Evolutionary conservation across 805 yeast genomes (phyloP).

Genomic region (Wickerhamiella galacta): DNA sequence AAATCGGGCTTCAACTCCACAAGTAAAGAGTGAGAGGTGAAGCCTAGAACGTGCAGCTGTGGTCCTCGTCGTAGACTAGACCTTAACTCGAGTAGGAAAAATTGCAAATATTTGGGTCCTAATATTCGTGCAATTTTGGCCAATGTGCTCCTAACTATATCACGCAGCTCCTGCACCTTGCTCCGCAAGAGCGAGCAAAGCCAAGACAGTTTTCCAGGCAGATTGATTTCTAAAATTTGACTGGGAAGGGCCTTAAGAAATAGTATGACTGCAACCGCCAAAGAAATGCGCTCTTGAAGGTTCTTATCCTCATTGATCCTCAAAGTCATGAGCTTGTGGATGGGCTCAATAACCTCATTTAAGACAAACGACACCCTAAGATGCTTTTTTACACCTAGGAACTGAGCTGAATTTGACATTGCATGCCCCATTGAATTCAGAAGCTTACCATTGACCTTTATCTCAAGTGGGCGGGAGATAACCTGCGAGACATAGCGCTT

Average conservation of each 20-base stretch:
- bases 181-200: slow-evolving; percentile 81
- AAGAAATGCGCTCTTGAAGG: slow-evolving; percentile 52
- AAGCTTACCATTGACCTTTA: slow-evolving; percentile 43
- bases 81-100: slow-evolving; percentile 61
- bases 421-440: slow-evolving; percentile 15
- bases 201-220: slow-evolving; percentile 72
- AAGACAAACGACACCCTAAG: slow-evolving; percentile 31
- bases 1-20: slow-evolving; percentile 29
- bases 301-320: slow-evolving; percentile 59
- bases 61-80: slow-evolving; percentile 76
- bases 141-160: slow-evolving; percentile 61
- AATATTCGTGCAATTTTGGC: slow-evolving; percentile 45
- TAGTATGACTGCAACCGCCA: slow-evolving; percentile 65
- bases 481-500: slow-evolving; percentile 45
- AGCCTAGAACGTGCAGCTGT: slow-evolving; percentile 84
- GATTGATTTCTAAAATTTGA: slow-evolving; percentile 35
- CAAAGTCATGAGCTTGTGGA: slow-evolving; percentile 35
- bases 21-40: slow-evolving; percentile 61
- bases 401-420: slow-evolving; percentile 4
- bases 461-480: slow-evolving; percentile 28
- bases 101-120: slow-evolving; percentile 59
- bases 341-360: slow-evolving; percentile 41
- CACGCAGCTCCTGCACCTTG: slow-evolving; percentile 75
- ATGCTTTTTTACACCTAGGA: slow-evolving; percentile 19
- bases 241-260: slow-evolving; percentile 45